Percentiles rank a stretch among this genome's conserved stretches.
phyloP scores from a whole-genome alignment of 2,329 filamentous ascomycete genomes.

The Fusarium irregulare region DNA sequence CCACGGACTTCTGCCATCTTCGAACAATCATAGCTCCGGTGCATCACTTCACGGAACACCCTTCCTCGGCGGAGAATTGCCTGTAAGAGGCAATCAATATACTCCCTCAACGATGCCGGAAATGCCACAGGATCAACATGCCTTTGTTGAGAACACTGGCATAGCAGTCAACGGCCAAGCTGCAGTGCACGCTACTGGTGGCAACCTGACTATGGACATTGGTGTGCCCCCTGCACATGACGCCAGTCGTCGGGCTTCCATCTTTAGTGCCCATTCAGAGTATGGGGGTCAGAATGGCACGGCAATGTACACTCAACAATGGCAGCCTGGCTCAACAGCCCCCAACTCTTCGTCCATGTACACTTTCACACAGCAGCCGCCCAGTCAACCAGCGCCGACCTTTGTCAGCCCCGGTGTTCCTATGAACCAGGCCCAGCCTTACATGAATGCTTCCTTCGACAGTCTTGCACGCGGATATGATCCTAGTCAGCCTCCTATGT shows the following conservation, averaged over 20 bases:
- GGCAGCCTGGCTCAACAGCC: slow-evolving; percentile 58
- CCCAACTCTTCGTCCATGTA: slow-evolving; percentile 59
- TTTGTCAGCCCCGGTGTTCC: slow-evolving; percentile 50
- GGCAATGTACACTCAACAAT: slow-evolving; percentile 57
- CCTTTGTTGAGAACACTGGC: slow-evolving; percentile 54
- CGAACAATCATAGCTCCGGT: slow-evolving; percentile 53
- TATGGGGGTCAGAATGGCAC: slow-evolving; percentile 55
- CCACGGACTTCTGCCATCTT: slow-evolving; percentile 52
- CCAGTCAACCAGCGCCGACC: slow-evolving; percentile 46
- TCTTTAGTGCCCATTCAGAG: slow-evolving; percentile 55
- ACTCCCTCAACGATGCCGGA: slow-evolving; percentile 57
- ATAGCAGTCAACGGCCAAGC: slow-evolving; percentile 52
- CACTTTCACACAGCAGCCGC: slow-evolving; percentile 57
- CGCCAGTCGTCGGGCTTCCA: slow-evolving; percentile 58
- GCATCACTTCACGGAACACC: slow-evolving; percentile 49
- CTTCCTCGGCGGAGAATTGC: slow-evolving; percentile 57
- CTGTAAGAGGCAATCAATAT: slow-evolving; percentile 57
- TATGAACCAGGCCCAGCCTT: slow-evolving; percentile 50
- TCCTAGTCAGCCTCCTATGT: slow-evolving; percentile 48
- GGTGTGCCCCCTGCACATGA: slow-evolving; percentile 58
- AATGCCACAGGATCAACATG: slow-evolving; percentile 55
- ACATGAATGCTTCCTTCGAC: slow-evolving; percentile 52
- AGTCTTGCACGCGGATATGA: slow-evolving; percentile 51
- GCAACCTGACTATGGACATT: slow-evolving; percentile 58
- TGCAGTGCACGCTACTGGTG: slow-evolving; percentile 50